Base-by-base conservation (phyloP, 768 basidiomycete species). In the Terana coerulea region DNA sequence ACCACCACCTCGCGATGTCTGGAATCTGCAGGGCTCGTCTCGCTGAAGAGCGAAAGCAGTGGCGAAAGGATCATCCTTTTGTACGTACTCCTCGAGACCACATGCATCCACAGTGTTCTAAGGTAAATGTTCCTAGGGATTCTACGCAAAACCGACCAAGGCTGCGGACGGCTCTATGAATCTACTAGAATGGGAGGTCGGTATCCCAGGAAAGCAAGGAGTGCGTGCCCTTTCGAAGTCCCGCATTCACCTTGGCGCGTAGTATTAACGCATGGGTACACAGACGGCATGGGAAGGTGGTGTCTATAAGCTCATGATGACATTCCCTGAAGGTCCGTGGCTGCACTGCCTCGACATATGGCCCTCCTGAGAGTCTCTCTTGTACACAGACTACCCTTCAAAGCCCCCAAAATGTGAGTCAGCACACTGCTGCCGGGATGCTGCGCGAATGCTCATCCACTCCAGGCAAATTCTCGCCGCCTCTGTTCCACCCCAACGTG, bases 1-100 rank as follows among this genome's bases (percentile, higher is more conserved):
- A 33, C 45, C 14, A 30, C 45, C 30, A 28, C 11, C 47, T 49
- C 51, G 51, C 33, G 41, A 91, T 93, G 91, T 86, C 91, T 47
- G 93, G 92, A 54, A 95, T 98, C 57, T 95, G 93, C 68, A 83
- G 93, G 68, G 84, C 88, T 30, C 86, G 97, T 62, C 78, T 99
- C 14, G 82, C 93, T 25, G 97, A 98, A 70, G 97, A 99, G 71
- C 84, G 97, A 64, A 99, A 99, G 72, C 91, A 95, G 64, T 99
- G 97, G 97, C 74, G 97, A 53, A 98, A 95, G 70, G 97, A 98
- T 60, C 97, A 99, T 70, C 97, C 97, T 26, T 98, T 95, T 61
- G 97, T 98, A 69, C 72, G 91, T 51, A 37, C 21, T 11, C 36
- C n/a, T n/a, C n/a, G n/a, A n/a, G n/a, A 5, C n/a, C 11, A 11